phyloP scores from a whole-genome alignment of 768 basidiomycete species.

The Terana coerulea region DNA sequence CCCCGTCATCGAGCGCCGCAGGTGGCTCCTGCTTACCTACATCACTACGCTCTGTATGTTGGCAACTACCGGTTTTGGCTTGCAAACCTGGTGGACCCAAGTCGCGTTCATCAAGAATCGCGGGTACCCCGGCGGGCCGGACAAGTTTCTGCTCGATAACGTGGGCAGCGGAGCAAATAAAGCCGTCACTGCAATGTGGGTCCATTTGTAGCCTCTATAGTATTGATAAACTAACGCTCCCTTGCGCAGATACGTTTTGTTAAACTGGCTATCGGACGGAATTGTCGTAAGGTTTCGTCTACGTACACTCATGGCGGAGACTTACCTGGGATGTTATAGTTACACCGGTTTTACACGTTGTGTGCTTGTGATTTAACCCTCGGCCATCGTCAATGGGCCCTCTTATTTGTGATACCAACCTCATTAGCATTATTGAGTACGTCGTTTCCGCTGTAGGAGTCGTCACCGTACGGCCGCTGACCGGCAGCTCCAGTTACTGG shows the following conservation, averaged over 20 bases:
- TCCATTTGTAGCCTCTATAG: not conserved
- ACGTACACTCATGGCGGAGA: no score
- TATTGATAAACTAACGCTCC: not conserved
- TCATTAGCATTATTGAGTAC: constrained; percentile 9
- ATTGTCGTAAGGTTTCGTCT: constrained; percentile 19
- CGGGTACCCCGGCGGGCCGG: constrained; percentile 19
- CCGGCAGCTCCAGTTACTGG: constrained; percentile 8
- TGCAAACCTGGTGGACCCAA: constrained; percentile 21
- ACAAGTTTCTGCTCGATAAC: constrained; percentile 19
- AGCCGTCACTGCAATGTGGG: constrained; percentile 23
- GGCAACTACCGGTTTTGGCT: constrained; percentile 16
- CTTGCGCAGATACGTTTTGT: constrained; percentile 21
- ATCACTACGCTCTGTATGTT: constrained; percentile 16
- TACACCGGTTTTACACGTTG: constrained; percentile 15
- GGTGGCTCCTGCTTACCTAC: constrained; percentile 7
- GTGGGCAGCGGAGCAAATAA: constrained; percentile 16
- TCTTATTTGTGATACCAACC: constrained; percentile 9
- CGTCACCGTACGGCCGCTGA: not conserved
- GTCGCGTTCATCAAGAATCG: constrained; percentile 22
- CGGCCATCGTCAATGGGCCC: not conserved
- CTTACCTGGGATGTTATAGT: constrained; percentile 10
- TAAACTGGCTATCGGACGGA: constrained; percentile 28
- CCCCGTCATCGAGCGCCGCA: not conserved
- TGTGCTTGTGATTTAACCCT: constrained; percentile 3
- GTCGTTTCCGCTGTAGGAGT: not conserved